Evolutionary conservation across 2,329 filamentous ascomycete species (phyloP).

Genomic region (Trichoderma citrinoviride): DNA sequence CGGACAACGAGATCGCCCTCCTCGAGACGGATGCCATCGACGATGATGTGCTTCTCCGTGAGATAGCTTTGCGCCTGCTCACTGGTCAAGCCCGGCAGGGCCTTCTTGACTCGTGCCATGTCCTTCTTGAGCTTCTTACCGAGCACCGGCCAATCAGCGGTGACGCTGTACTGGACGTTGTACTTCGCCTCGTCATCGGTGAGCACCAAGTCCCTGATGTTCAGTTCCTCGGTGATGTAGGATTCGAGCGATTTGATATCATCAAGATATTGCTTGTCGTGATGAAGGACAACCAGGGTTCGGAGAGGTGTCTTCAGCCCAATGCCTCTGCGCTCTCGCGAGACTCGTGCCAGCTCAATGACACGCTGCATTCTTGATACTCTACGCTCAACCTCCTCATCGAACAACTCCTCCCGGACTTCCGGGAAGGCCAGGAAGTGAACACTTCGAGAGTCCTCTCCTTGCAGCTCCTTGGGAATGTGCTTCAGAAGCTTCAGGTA

Average conservation of each 20-base stretch:
- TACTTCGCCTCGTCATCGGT: conserved; percentile 87
- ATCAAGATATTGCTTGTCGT: conserved; percentile 76
- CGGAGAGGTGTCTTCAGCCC: conserved; percentile 89
- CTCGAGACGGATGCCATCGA: conserved; percentile 82
- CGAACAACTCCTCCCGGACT: conserved; percentile 83
- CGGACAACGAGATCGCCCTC: conserved; percentile 77
- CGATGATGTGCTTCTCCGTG: conserved; percentile 67
- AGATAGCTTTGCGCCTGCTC: conserved; percentile 80
- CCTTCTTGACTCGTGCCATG: conserved; percentile 86
- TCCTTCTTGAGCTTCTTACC: conserved; percentile 99
- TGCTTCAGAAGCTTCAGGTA: conserved; percentile 79
- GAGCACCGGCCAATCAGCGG: conserved; percentile 87
- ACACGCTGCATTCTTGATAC: conserved; percentile 92
- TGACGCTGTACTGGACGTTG: conserved; percentile 86
- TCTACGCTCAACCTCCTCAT: conserved; percentile 79
- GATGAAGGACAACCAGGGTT: conserved; percentile 84
- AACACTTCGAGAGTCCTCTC: conserved; percentile 76
- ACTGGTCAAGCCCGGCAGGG: conserved; percentile 72
- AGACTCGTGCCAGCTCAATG: conserved; percentile 85
- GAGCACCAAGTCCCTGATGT: conserved; percentile 79
- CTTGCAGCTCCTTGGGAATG: conserved; percentile 69
- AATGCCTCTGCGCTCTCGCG: conserved; percentile 78
- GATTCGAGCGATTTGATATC: conserved; percentile 80
- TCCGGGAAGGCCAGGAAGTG: conserved; percentile 92
- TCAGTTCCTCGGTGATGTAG: conserved; percentile 92